phyloP scores from a whole-genome alignment of 2,329 filamentous ascomycete species.

The Emericellopsis atlantica region DNA sequence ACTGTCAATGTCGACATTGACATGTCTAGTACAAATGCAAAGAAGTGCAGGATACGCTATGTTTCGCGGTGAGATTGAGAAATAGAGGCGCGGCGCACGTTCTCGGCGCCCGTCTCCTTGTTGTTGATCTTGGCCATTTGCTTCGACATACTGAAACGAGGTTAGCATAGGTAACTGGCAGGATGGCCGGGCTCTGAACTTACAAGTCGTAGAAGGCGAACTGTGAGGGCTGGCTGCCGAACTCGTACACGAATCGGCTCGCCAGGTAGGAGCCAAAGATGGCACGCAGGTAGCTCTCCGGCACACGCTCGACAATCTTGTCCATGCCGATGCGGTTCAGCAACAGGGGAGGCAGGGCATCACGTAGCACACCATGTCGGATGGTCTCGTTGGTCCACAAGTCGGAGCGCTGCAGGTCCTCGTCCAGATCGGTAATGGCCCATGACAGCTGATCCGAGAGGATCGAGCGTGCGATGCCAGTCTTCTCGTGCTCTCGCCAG shows the following conservation, averaged over 20 bases:
- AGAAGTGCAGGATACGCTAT: not conserved
- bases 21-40: not conserved
- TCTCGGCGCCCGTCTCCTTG: conserved; percentile 11
- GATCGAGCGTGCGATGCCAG: conserved; percentile 67
- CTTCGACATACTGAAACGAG: conserved; percentile 45
- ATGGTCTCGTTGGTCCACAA: conserved; percentile 78
- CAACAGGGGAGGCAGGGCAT: conserved; percentile 76
- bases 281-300: conserved; percentile 80
- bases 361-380: conserved; percentile 63
- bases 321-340: conserved; percentile 85
- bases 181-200: conserved; percentile 27
- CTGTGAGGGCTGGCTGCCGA: conserved; percentile 82
- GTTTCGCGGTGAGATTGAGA: conserved; percentile 1
- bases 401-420: conserved; percentile 87
- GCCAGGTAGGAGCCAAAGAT: conserved; percentile 96
- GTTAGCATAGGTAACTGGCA: conserved; percentile 14
- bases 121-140: conserved; percentile 37
- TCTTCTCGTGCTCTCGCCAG: conserved; percentile 85
- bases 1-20: too few relatives aligned
- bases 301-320: conserved; percentile 74
- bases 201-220: conserved; percentile 99
- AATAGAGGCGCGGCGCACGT: conserved; percentile 13
- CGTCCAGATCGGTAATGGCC: conserved; percentile 92
- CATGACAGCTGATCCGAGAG: conserved; percentile 82
- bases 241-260: conserved; percentile 91